Conservation (phyloP, 164 flowering plant genomes). For the Litsea cubeba region DNA sequence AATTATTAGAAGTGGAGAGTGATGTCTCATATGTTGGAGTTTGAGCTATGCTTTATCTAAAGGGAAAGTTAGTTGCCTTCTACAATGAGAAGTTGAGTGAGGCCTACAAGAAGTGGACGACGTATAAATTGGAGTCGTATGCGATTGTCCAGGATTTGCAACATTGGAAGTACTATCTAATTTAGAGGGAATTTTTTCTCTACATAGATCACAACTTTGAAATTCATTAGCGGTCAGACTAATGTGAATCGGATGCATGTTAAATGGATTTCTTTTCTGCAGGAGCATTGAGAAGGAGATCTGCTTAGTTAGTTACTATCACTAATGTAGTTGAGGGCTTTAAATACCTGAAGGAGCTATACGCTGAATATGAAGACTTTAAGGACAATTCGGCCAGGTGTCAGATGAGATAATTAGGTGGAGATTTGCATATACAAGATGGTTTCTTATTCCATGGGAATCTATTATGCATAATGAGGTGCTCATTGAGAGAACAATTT, state of each 20-base stretch:
- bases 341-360: neutral
- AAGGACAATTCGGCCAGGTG: neutral
- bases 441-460: slow-evolving; percentile 2
- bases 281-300: neutral
- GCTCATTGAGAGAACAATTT: neutral
- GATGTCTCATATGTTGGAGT: neutral
- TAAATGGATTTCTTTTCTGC: neutral
- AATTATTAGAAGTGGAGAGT: neutral
- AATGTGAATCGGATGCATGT: neutral
- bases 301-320: neutral
- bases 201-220: neutral
- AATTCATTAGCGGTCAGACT: neutral
- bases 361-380: neutral
- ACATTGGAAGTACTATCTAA: neutral
- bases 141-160: neutral
- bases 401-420: too few relatives aligned
- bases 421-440: neutral
- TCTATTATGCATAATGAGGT: neutral
- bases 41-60: neutral
- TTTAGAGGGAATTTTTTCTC: too few relatives aligned
- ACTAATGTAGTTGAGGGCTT: neutral
- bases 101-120: neutral
- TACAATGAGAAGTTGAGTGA: slow-evolving; percentile 1
- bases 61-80: neutral
- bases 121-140: neutral